Base-by-base conservation (phyloP, 768 basidiomycete genomes). In the Mycena venus region DNA sequence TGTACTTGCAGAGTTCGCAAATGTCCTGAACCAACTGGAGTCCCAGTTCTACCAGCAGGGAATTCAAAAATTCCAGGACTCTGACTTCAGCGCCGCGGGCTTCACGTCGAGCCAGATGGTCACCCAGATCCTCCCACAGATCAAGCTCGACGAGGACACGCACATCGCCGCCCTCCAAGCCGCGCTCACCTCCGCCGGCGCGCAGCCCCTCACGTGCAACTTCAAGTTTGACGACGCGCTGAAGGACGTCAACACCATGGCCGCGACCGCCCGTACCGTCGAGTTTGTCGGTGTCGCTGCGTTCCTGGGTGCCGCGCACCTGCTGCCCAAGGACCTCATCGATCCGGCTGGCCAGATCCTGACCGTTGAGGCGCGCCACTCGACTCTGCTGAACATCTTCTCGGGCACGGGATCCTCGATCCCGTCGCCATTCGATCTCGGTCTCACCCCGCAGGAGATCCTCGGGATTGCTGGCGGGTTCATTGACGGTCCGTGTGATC, bases 311-410 rank as follows among this genome's bases (percentile, higher is more conserved):
- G 94, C 90, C 61, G 90, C 93, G 9, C 86, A 88, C 68, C 87
- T 94, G 49, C 73, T 96, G 49, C 49, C 31, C 80, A 83, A 12
- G 19, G 29, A 74, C 91, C 92, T 95, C 68, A 83, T 94, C 62
- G 87, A 88, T 66, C 86, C 90, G 15, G 94, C 94, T 32, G 93
- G 87, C 11, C 90, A 91, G 29, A 95, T 96, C 79, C 78, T 94
- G 81, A 92, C 94, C 38, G 86, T 95, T 62, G 95, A 96, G 79
- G 92, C 94, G n/a, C 92, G 95, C 55, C 95, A 96, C 78, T 91
- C 93, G 80, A 91, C 93, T 2, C 83, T 96, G 40, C 87, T 95
- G 62, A 96, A 96, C 84, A 77, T 95, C 72, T 78, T 96, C 62
- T 89, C 88, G 44, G 87, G 88, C 23, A 84, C 81, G 71, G 91